A percentile compares a stretch with the other conserved stretches of the same genome.
Evolutionary conservation across 345 rosid genomes (phyloP).

Genomic region (Lagerstroemia speciosa): DNA sequence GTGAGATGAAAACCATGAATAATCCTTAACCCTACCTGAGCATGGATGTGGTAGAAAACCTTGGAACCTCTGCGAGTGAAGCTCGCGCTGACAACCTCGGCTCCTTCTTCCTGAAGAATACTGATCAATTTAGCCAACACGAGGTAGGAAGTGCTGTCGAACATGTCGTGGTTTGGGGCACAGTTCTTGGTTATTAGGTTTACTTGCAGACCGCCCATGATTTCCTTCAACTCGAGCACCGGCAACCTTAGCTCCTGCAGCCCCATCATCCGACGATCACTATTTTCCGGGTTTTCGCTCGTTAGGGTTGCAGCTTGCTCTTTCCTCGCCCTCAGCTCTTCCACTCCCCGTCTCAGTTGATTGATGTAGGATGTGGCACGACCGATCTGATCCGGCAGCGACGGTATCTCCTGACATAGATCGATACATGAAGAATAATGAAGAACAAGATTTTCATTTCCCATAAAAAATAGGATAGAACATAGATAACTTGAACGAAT

Average conservation of each 20-base stretch:
- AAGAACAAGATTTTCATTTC: neutral
- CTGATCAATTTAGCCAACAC: slow-evolving; percentile 28
- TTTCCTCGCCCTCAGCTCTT: slow-evolving; percentile 27
- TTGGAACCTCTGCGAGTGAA: slow-evolving; percentile 30
- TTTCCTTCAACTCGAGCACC: neutral
- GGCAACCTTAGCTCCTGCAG: too few species aligned
- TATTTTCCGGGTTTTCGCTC: neutral
- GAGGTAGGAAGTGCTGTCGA: slow-evolving; percentile 7
- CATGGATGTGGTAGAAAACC: slow-evolving; percentile 43
- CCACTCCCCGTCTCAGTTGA: slow-evolving; percentile 26
- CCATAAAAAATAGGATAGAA: too few species aligned
- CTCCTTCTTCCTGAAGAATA: slow-evolving; percentile 50
- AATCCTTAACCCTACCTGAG: slow-evolving; percentile 49
- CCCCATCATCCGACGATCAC: too few species aligned
- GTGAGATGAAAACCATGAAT: too few species aligned
- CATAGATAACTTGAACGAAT: too few species aligned
- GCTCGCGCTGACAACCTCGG: slow-evolving; percentile 39
- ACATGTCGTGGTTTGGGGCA: slow-evolving; percentile 12
- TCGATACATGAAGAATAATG: too few species aligned
- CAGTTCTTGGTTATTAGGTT: slow-evolving; percentile 27
- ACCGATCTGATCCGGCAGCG: slow-evolving; percentile 35
- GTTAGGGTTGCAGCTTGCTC: slow-evolving; percentile 16
- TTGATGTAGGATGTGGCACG: slow-evolving; percentile 37
- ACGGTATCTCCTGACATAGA: slow-evolving; percentile 19
- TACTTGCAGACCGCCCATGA: slow-evolving; percentile 27